These are phyloP conservation scores for Tuber microsphaerosporum DNA, from an alignment of 495 filamentous ascomycete species.

Conservation along the genomic window DNA sequence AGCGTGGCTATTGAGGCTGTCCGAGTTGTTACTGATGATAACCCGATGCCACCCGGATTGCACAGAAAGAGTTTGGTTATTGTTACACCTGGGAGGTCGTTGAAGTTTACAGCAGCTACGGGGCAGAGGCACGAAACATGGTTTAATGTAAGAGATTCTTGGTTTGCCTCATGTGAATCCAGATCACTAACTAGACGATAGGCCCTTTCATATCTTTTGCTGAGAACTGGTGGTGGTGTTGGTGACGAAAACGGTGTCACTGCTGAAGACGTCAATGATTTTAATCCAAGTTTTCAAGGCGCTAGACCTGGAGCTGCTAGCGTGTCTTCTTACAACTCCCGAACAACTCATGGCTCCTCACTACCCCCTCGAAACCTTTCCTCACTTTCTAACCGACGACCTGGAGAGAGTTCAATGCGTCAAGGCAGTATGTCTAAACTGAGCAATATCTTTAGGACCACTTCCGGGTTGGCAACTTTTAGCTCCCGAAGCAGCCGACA, in stretches of 20 bases:
- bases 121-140: constrained; percentile 93
- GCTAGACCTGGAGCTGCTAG: constrained; percentile 57
- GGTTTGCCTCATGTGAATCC: neutral
- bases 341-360: constrained; percentile 56
- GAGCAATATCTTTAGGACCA: constrained; percentile 40
- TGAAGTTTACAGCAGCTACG: constrained; percentile 91
- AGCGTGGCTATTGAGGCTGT: constrained; percentile 91
- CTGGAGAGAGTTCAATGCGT: constrained; percentile 45
- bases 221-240: constrained; percentile 60
- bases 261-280: constrained; percentile 75
- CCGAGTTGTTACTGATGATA: constrained; percentile 88
- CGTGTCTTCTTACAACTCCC: constrained; percentile 75
- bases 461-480: constrained; percentile 39
- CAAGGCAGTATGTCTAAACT: constrained; percentile 46
- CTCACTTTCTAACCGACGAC: constrained; percentile 40
- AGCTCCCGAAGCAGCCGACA: constrained; percentile 48
- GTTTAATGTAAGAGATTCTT: constrained; percentile 59
- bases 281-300: constrained; percentile 64
- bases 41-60: constrained; percentile 86
- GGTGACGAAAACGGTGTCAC: constrained; percentile 48
- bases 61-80: constrained; percentile 89
- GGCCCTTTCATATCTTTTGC: constrained; percentile 82
- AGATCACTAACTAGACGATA: constrained; percentile 16
- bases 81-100: constrained; percentile 73
- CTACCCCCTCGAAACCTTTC: constrained; percentile 41